phyloP scores from a whole-genome alignment of 352 stramenopile species.

The Phytopythium cucurbitacearum region DNA sequence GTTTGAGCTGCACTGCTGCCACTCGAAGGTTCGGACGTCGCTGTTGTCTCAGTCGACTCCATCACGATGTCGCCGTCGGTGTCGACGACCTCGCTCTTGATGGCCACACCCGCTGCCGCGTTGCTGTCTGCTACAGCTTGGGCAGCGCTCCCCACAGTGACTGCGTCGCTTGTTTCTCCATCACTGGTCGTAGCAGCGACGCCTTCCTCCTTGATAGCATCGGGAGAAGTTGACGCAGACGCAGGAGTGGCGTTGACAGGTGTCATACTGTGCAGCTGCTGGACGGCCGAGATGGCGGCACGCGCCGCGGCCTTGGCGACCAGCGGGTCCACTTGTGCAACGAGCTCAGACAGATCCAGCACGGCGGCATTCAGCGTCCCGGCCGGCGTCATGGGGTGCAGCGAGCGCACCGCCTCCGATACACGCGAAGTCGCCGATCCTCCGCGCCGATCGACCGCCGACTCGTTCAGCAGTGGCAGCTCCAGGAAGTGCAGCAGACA shows the following conservation, averaged over 20 bases:
- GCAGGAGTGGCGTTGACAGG: slow-evolving; percentile 3
- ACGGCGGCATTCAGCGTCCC: slow-evolving; percentile 48
- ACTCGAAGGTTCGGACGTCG: background rate
- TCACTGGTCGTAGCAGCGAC: slow-evolving; percentile 22
- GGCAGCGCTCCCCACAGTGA: slow-evolving; percentile 9
- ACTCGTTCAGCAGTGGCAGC: slow-evolving; percentile 48
- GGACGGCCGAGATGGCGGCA: slow-evolving; percentile 58
- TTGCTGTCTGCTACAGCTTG: slow-evolving; percentile 32
- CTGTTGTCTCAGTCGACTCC: slow-evolving; percentile 13
- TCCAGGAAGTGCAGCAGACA: slow-evolving; percentile 79
- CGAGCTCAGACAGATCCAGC: slow-evolving; percentile 43
- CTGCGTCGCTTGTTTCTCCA: background rate
- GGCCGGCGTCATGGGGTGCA: slow-evolving; percentile 39
- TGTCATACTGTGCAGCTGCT: slow-evolving; percentile 53
- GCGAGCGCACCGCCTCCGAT: slow-evolving; percentile 6
- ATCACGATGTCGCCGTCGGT: slow-evolving; percentile 45
- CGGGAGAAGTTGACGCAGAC: background rate
- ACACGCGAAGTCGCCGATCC: too few relatives aligned
- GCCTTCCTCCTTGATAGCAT: slow-evolving; percentile 5
- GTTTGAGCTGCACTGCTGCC: slow-evolving; percentile 3
- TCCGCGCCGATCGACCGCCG: background rate
- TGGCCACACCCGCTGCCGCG: slow-evolving; percentile 33
- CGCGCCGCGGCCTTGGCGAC: slow-evolving; percentile 65
- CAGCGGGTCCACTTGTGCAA: slow-evolving; percentile 59
- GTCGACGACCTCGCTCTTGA: slow-evolving; percentile 28